phyloP scores from a whole-genome alignment of 2,329 filamentous ascomycete species.

The Phyllosticta citribraziliensis region DNA sequence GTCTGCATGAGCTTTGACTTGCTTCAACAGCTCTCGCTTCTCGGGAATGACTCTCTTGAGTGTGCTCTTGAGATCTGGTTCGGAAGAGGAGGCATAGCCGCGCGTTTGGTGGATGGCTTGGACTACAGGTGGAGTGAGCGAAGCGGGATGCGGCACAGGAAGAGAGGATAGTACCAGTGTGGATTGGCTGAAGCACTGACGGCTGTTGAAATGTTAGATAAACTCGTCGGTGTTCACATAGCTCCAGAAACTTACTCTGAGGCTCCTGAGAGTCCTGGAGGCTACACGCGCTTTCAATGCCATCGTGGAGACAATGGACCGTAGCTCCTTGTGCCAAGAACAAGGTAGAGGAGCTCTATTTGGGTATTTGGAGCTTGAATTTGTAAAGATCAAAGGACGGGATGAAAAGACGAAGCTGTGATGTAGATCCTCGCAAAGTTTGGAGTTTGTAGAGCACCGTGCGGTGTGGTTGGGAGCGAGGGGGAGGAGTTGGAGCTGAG shows the following conservation, averaged over 20 bases:
- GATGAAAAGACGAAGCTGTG: not conserved
- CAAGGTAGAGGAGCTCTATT: not conserved
- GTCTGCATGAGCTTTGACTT: conserved; percentile 75
- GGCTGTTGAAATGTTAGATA: conserved; percentile 17
- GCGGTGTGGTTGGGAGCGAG: not conserved
- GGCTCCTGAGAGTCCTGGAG: conserved; percentile 51
- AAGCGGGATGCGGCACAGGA: conserved; percentile 1
- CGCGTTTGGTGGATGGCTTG: conserved; percentile 31
- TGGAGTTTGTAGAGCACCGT: not conserved
- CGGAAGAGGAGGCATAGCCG: conserved; percentile 62
- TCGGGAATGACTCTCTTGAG: conserved; percentile 77
- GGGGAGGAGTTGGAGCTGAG: not conserved
- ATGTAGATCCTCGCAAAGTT: not conserved
- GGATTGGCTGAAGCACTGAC: conserved; percentile 22
- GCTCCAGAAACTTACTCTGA: conserved; percentile 44
- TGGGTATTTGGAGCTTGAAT: not conserved
- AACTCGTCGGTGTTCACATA: too few species aligned
- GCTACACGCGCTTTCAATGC: conserved; percentile 54
- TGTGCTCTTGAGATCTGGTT: conserved; percentile 82
- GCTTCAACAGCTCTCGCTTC: conserved; percentile 87
- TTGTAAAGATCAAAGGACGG: not conserved
- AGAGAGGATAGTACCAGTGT: conserved; percentile 23
- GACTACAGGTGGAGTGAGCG: conserved; percentile 17
- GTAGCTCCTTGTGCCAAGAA: not conserved
- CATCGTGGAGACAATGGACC: conserved; percentile 39